These are phyloP conservation scores for Brassica napus DNA, from an alignment of 345 rosid genomes.

Conservation along the genomic window DNA sequence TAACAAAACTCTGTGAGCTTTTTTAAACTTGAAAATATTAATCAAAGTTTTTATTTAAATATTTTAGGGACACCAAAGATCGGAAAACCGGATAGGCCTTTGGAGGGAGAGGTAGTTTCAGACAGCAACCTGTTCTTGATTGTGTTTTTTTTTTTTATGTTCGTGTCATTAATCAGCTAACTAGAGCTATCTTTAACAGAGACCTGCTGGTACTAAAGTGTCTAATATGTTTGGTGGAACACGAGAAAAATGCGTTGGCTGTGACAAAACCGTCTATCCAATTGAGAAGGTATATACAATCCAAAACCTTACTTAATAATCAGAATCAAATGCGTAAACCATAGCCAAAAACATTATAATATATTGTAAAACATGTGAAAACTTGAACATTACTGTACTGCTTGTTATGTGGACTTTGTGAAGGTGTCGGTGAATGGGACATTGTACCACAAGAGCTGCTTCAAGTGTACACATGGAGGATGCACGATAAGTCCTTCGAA, in stretches of 20 bases:
- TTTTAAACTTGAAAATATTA: not conserved
- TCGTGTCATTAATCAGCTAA: conserved; percentile 37
- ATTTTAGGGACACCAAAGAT: conserved; percentile 69
- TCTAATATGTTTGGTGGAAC: conserved; percentile 96
- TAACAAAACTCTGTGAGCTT: not conserved
- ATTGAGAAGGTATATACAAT: conserved; percentile 78
- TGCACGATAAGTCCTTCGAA: conserved; percentile 92
- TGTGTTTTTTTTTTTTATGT: conserved; percentile 5
- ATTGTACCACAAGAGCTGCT: conserved; percentile 93
- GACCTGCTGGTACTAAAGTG: conserved; percentile 70
- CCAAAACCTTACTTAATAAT: not conserved
- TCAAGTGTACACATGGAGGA: conserved; percentile 99
- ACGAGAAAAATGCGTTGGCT: conserved; percentile 84
- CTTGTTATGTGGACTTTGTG: not conserved
- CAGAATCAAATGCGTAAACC: not conserved
- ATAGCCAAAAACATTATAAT: not conserved
- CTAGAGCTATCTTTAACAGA: conserved; percentile 46
- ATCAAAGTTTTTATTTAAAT: not conserved
- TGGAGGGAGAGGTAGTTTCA: conserved; percentile 73
- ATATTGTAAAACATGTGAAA: no score
- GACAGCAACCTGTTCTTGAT: conserved; percentile 4
- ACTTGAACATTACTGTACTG: not conserved
- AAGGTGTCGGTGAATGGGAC: conserved; percentile 97
- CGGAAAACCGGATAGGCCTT: conserved; percentile 69
- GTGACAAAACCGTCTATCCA: conserved; percentile 84